Percentiles rank a stretch among this genome's conserved stretches.
Evolutionary conservation across 768 basidiomycete genomes (phyloP).

Genomic region (Clavulina sp.): DNA sequence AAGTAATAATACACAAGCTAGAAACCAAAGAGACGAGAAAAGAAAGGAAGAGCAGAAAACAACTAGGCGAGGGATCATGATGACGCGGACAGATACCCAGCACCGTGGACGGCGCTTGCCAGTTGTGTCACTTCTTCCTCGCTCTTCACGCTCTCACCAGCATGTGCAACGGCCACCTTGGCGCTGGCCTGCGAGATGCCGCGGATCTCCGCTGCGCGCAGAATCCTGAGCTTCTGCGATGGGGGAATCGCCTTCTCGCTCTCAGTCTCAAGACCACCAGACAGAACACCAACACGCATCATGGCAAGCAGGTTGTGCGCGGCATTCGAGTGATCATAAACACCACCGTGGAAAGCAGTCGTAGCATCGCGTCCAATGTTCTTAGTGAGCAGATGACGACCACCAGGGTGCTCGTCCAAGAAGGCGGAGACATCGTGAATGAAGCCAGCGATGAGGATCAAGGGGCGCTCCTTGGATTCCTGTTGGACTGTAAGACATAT

Average conservation of each 20-base stretch:
- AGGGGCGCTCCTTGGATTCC: constrained; percentile 59
- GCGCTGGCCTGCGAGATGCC: not conserved
- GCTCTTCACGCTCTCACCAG: too few species aligned
- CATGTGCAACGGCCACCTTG: too few species aligned
- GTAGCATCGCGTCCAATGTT: constrained; percentile 84
- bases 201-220: constrained; percentile 15
- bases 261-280: constrained; percentile 36
- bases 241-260: constrained; percentile 44
- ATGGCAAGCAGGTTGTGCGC: constrained; percentile 58
- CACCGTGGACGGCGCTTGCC: too few species aligned
- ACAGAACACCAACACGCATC: constrained; percentile 42
- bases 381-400: constrained; percentile 65
- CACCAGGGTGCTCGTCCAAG: constrained; percentile 84
- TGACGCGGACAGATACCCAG: too few species aligned
- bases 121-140: too few species aligned
- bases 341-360: constrained; percentile 85
- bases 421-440: constrained; percentile 80
- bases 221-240: constrained; percentile 52
- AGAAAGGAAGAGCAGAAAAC: too few species aligned
- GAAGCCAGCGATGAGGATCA: constrained; percentile 79
- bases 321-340: constrained; percentile 78
- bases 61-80: too few species aligned
- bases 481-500: constrained; percentile 39
- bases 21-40: too few species aligned
- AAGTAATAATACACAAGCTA: too few species aligned